Evolutionary conservation across 176 grass and related monocot genomes (phyloP).

Genomic region (Triticum urartu): DNA sequence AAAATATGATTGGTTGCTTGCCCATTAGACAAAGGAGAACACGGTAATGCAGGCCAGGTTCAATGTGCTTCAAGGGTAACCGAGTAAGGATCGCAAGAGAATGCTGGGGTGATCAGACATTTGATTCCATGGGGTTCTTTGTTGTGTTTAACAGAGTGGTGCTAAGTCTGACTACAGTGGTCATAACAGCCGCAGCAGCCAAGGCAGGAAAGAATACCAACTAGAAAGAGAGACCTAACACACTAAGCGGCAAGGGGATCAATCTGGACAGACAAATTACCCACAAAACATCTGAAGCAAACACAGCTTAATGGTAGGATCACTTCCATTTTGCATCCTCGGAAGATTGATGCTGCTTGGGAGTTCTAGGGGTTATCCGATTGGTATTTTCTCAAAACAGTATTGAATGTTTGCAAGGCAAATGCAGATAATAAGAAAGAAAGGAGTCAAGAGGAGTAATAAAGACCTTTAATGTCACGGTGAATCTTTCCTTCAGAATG

Average conservation of each 20-base stretch:
- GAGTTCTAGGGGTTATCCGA: not conserved
- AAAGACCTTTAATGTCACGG: conserved; percentile 81
- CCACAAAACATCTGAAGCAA: not conserved
- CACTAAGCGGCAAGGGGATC: not conserved
- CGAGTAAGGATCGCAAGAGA: not conserved
- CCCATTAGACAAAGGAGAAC: not conserved
- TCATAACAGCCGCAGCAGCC: not conserved
- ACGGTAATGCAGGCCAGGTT: not conserved
- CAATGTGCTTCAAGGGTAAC: not conserved
- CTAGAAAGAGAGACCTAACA: not conserved
- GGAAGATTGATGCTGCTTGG: conserved; percentile 8
- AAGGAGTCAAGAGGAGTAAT: conserved; percentile 6
- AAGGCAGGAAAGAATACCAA: not conserved
- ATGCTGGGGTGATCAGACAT: not conserved
- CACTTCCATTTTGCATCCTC: conserved; percentile 3
- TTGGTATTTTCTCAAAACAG: conserved; percentile 16
- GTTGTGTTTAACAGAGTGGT: not conserved
- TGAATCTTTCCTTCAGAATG: conserved; percentile 99
- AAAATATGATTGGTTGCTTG: not conserved
- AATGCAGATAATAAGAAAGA: conserved; percentile 12
- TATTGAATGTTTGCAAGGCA: conserved; percentile 1
- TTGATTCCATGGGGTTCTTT: not conserved
- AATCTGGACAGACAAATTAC: conserved; percentile 2
- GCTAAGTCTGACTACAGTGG: not conserved
- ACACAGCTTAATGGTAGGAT: not conserved